Percentiles rank a stretch among this genome's conserved stretches.
Evolutionary conservation across 129 eudicot genomes (phyloP).

Genomic region (Scalesia atractyloides): DNA sequence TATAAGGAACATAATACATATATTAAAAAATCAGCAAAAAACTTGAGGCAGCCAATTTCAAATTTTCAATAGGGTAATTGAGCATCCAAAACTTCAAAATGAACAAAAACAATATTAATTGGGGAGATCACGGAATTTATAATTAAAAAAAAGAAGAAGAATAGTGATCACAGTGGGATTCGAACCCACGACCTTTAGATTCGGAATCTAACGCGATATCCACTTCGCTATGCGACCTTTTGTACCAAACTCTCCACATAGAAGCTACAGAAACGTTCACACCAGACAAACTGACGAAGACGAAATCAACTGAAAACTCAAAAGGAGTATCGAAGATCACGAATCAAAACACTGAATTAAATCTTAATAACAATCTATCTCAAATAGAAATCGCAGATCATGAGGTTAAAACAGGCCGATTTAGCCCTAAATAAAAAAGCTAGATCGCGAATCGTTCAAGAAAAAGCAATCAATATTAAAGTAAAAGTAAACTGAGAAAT

Average conservation of each 20-base stretch:
- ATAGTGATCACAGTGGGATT: constrained; percentile 64
- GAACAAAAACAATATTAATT: not conserved
- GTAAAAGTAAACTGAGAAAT: not conserved
- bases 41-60: no score
- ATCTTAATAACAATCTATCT: not conserved
- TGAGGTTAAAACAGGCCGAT: not conserved
- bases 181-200: constrained; percentile 89
- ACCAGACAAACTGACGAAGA: not conserved
- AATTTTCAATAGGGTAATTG: no score
- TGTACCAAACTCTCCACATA: not conserved
- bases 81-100: not conserved
- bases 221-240: constrained; percentile 73
- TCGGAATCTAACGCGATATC: constrained; percentile 88
- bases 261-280: not conserved
- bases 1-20: no score
- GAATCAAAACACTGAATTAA: constrained; percentile 8
- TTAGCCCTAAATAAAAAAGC: not conserved
- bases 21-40: no score
- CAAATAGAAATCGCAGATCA: not conserved
- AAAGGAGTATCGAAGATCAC: not conserved
- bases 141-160: not conserved
- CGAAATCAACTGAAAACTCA: not conserved
- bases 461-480: not conserved
- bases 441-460: not conserved
- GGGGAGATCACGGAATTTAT: not conserved